Evolutionary conservation across 208 protist genomes (phyloP), one percentile per base, ranked within the genome.

Genomic region (Leishmania lainsoni): DNA sequence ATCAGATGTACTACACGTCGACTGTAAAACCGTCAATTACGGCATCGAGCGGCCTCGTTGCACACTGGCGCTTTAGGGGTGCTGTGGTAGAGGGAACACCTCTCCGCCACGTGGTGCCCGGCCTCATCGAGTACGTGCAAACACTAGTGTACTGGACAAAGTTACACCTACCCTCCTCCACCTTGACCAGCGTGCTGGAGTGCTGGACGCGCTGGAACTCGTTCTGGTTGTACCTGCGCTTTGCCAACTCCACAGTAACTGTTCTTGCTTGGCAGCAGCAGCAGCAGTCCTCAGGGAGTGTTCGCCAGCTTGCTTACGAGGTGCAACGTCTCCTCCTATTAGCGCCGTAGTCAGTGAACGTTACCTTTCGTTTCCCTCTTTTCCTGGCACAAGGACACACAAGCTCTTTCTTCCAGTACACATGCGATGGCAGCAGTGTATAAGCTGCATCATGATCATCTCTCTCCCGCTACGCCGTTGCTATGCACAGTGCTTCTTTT

Each of bases 161-260:
- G 39, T 59, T 85, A 39, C 72, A 35, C 20, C 51, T 66, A 0
- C 48, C 76, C 3, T 56, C 76, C 56, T 49, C 76, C 51, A 32
- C 58, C 0, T 59, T 12, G 20, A 56, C 66, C 54, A 61, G 49
- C 2, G 81, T 10, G 26, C 61, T 78, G 49, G 81, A 81, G 39
- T 66, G 58, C 52, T 85, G 81, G 81, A 63, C 71, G 51, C 70
- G 71, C 35, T 85, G 81, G 81, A 29, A 66, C 56, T 74, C 76
- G 35, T 32, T 85, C 26, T 81, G 76, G 76, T 51, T 85, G 29
- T 81, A 78, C 56, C 39, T 85, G n/a, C 81, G 61, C 71, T 56
- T 81, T 81, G 56, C 20, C 32, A 76, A 70, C 20, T 2, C 81
- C 6, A 74, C 81, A 20, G 76, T 81, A n/a, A 59, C 29, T 32